phyloP scores from a whole-genome alignment of 192 early-diverging fungal genomes.

The Spinellus fusiger region DNA sequence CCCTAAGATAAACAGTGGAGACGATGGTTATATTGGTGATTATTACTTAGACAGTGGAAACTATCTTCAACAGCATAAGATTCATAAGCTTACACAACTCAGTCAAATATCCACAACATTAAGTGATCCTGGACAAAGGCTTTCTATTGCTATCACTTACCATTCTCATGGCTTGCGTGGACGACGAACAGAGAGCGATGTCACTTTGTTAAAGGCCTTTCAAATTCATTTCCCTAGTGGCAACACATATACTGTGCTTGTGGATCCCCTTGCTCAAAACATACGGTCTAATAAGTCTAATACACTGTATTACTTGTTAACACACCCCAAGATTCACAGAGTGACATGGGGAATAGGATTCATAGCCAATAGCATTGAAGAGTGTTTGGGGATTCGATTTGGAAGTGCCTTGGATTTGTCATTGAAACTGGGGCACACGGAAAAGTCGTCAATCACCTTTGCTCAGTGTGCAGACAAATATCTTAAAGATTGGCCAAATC shows the following conservation, averaged over 20 bases:
- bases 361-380: not conserved
- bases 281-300: not conserved
- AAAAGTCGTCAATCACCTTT: not conserved
- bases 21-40: not conserved
- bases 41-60: not conserved
- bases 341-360: constrained; percentile 3
- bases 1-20: not conserved
- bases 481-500: not conserved
- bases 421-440: not conserved
- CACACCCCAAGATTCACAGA: not conserved
- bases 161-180: not conserved
- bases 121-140: not conserved
- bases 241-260: constrained; percentile 3
- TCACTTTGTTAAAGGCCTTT: not conserved
- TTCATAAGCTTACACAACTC: not conserved
- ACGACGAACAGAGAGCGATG: not conserved
- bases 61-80: not conserved
- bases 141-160: constrained; percentile 5
- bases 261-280: not conserved
- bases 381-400: not conserved
- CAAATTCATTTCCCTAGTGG: not conserved
- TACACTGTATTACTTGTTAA: constrained; percentile 2
- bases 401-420: constrained; percentile 9
- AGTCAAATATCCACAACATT: not conserved
- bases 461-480: not conserved